Evolutionary conservation across 1,139 yeast genomes (phyloP).

Genomic region (Taphrina sp.): DNA sequence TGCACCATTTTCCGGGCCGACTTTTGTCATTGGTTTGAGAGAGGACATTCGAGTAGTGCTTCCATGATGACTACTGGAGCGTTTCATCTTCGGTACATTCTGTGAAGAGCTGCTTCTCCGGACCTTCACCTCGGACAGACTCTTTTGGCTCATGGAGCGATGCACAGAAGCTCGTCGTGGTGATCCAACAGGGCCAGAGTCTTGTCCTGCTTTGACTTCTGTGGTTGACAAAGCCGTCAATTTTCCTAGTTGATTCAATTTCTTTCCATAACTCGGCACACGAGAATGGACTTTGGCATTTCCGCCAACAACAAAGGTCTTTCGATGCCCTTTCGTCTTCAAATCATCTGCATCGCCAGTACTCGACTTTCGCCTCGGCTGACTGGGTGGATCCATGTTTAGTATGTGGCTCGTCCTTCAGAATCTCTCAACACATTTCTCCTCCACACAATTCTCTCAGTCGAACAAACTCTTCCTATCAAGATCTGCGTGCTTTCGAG

Average conservation of each 20-base stretch:
- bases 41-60: constrained; percentile 4
- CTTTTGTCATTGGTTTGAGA: constrained; percentile 7
- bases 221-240: constrained; percentile 21
- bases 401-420: too few relatives aligned
- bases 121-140: background rate
- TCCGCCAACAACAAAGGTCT: constrained; percentile 23
- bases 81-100: constrained; percentile 8
- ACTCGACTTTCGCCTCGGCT: constrained; percentile 26
- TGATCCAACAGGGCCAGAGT: background rate
- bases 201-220: background rate
- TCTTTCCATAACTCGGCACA: constrained; percentile 30
- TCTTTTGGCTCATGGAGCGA: constrained; percentile 25
- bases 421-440: too few relatives aligned
- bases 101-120: constrained; percentile 9
- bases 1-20: background rate
- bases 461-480: too few relatives aligned
- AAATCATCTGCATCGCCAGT: constrained; percentile 19
- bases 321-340: constrained; percentile 17
- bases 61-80: constrained; percentile 20
- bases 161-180: constrained; percentile 1
- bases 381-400: constrained; percentile 13
- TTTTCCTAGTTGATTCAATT: constrained; percentile 29
- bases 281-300: constrained; percentile 18
- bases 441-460: too few relatives aligned
- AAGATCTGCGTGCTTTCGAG: too few relatives aligned